Conservation (phyloP, 1,139 yeast species). For the Zygoascus meyerae region DNA sequence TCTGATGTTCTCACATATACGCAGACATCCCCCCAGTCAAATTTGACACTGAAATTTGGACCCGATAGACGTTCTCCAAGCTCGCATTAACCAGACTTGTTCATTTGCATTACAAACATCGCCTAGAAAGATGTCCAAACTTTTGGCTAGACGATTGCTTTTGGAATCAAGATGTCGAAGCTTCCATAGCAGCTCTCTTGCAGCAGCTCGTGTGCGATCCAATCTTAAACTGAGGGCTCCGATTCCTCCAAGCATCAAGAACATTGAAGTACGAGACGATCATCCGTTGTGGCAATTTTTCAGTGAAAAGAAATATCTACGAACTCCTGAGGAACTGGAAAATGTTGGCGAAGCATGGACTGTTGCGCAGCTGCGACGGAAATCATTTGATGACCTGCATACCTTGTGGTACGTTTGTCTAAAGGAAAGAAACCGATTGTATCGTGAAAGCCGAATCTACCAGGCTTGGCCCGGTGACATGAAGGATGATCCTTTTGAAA, state of each 20-base stretch:
- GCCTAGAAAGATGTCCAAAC: neutral
- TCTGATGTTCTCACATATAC: too few relatives aligned
- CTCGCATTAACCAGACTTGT: too few relatives aligned
- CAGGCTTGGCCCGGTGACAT: slow-evolving; percentile 34
- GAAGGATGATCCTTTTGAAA: slow-evolving; percentile 36
- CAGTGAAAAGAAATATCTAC: slow-evolving; percentile 50
- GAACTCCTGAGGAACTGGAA: slow-evolving; percentile 53
- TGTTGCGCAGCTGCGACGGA: slow-evolving; percentile 80
- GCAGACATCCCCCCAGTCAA: too few relatives aligned
- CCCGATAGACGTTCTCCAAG: too few relatives aligned
- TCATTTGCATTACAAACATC: too few relatives aligned
- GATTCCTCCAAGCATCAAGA: slow-evolving; percentile 71
- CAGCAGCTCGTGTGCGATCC: slow-evolving; percentile 4
- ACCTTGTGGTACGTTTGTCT: slow-evolving; percentile 82
- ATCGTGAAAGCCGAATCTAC: slow-evolving; percentile 60
- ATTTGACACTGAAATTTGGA: too few relatives aligned
- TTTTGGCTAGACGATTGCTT: neutral
- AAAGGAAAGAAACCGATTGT: slow-evolving; percentile 73
- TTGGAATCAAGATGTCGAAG: neutral
- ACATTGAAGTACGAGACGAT: slow-evolving; percentile 67
- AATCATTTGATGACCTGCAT: slow-evolving; percentile 88
- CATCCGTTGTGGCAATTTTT: slow-evolving; percentile 97
- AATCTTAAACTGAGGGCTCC: slow-evolving; percentile 64
- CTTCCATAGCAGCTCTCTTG: slow-evolving; percentile 4
- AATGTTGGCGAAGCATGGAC: slow-evolving; percentile 77